Conservation (phyloP, 2,329 filamentous ascomycete species). For the Hirsutella thompsonii region DNA sequence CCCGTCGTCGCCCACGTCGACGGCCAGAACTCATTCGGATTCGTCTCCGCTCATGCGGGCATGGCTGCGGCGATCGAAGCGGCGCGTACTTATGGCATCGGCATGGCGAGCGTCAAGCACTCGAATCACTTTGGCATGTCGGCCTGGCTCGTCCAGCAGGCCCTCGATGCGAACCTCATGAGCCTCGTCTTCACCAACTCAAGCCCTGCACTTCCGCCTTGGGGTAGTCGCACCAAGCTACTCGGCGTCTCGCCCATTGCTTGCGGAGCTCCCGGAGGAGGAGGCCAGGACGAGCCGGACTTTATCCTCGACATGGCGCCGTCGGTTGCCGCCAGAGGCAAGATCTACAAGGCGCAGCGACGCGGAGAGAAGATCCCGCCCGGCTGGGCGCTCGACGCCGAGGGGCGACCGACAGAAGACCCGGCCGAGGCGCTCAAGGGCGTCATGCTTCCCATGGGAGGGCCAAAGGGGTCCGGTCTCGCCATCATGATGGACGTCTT, state of each 20-base stretch:
- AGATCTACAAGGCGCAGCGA: slow-evolving; percentile 57
- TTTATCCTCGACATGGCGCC: slow-evolving; percentile 72
- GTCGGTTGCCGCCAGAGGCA: slow-evolving; percentile 55
- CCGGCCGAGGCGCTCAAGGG: slow-evolving; percentile 58
- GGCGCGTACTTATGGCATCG: slow-evolving; percentile 54
- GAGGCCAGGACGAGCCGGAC: slow-evolving; percentile 38
- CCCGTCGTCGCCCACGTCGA: slow-evolving; percentile 58
- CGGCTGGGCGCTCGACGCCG: slow-evolving; percentile 63
- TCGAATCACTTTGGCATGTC: slow-evolving; percentile 79
- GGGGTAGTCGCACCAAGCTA: slow-evolving; percentile 54
- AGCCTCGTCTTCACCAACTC: slow-evolving; percentile 60
- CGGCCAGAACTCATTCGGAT: slow-evolving; percentile 63
- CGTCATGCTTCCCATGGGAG: slow-evolving; percentile 78
- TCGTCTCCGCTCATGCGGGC: slow-evolving; percentile 52
- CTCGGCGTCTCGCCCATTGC: slow-evolving; percentile 65
- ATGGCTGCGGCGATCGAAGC: slow-evolving; percentile 57
- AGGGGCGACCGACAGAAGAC: slow-evolving; percentile 59
- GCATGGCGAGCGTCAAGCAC: slow-evolving; percentile 62
- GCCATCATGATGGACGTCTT: slow-evolving; percentile 86
- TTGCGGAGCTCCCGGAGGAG: slow-evolving; percentile 62
- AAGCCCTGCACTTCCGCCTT: slow-evolving; percentile 58
- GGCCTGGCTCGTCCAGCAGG: slow-evolving; percentile 69
- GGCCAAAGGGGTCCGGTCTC: slow-evolving; percentile 66
- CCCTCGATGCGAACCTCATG: slow-evolving; percentile 59
- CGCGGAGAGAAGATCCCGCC: slow-evolving; percentile 55